phyloP scores from a whole-genome alignment of 768 basidiomycete species.

The Candolleomyces eurysporus region DNA sequence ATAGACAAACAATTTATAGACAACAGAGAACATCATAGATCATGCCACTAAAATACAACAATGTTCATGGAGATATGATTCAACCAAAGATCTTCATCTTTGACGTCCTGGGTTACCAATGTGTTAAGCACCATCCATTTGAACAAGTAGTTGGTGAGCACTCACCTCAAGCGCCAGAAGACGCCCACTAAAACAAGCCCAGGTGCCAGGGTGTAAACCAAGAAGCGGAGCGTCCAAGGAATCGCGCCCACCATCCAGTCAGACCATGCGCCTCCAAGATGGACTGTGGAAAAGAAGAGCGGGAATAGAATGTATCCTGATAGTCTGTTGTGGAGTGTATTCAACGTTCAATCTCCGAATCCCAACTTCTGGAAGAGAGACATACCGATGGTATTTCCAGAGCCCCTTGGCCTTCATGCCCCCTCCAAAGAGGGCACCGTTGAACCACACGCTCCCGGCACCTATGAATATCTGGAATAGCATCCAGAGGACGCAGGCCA shows the following conservation, averaged over 20 bases:
- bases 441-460: constrained; percentile 76
- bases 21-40: no score
- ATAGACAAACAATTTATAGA: no score
- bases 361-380: neutral
- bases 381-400: constrained; percentile 83
- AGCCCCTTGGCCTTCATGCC: constrained; percentile 65
- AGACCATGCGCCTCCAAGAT: constrained; percentile 74
- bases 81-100: constrained; percentile 45
- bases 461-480: constrained; percentile 60
- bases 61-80: no score
- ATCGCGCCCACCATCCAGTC: constrained; percentile 47
- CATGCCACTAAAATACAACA: no score
- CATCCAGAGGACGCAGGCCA: constrained; percentile 62
- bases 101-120: constrained; percentile 40
- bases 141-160: neutral
- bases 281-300: constrained; percentile 55
- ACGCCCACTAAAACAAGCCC: constrained; percentile 41
- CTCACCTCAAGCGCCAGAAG: constrained; percentile 53
- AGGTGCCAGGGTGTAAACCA: constrained; percentile 59
- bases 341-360: neutral
- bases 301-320: constrained; percentile 75
- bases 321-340: constrained; percentile 35
- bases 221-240: constrained; percentile 36
- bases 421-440: constrained; percentile 69
- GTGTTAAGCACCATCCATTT: neutral